Conservation (phyloP, 129 eudicot genomes). For the Flaveria sonorensis region DNA sequence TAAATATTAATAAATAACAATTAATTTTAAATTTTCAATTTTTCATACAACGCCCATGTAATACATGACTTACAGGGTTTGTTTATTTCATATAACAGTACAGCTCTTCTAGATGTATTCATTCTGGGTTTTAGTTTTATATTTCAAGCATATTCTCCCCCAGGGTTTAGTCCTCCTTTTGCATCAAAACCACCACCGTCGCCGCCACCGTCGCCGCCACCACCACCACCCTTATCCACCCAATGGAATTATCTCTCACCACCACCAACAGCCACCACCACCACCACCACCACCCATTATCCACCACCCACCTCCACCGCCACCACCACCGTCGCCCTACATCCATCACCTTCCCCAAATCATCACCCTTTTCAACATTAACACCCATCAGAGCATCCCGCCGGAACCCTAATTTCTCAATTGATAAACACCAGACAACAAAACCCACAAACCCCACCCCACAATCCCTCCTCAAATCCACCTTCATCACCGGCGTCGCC, state of each 20-base stretch:
- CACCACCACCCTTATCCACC: slow-evolving; percentile 19
- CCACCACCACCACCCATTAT: slow-evolving; percentile 38
- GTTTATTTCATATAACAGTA: too few species aligned
- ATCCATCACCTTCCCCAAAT: slow-evolving; percentile 26
- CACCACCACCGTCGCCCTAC: slow-evolving; percentile 32
- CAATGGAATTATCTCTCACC: slow-evolving; percentile 40
- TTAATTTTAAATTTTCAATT: too few species aligned
- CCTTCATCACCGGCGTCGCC: slow-evolving; percentile 52
- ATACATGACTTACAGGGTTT: too few species aligned
- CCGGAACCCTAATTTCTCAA: slow-evolving; percentile 21
- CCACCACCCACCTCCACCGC: slow-evolving; percentile 29
- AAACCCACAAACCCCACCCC: slow-evolving; percentile 26
- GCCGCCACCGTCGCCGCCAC: slow-evolving; percentile 24
- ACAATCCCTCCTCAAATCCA: slow-evolving; percentile 44
- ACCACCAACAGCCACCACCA: slow-evolving; percentile 36
- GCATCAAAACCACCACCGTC: slow-evolving; percentile 12
- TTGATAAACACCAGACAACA: slow-evolving; percentile 9
- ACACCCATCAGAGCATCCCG: slow-evolving; percentile 27
- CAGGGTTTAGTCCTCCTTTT: slow-evolving; percentile 34
- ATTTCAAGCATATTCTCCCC: slow-evolving; percentile 34
- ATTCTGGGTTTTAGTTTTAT: slow-evolving; percentile 33
- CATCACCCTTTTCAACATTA: slow-evolving; percentile 19
- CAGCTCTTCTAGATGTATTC: not conserved
- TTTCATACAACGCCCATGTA: too few species aligned
- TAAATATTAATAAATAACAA: too few species aligned